Conservation (phyloP, 371 early-diverging fungal genomes). For the Chytridium lagenaria region DNA sequence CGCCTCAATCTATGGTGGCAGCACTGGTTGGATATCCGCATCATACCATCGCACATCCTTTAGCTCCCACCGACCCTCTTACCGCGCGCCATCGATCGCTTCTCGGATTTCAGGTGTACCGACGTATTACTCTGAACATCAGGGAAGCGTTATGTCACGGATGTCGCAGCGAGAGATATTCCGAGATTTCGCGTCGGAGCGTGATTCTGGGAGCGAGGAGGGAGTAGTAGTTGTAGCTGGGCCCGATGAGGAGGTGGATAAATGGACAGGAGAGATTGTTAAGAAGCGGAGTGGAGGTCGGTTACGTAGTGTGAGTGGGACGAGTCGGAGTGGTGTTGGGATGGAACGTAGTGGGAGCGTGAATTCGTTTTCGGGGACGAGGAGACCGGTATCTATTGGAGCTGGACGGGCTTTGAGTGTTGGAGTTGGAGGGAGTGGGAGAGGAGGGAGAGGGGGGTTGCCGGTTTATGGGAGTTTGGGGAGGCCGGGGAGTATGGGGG, state of each 20-base stretch:
- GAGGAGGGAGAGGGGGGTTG: too few relatives aligned
- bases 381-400: too few relatives aligned
- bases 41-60: background rate
- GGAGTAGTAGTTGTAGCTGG: background rate
- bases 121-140: background rate
- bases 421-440: too few relatives aligned
- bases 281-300: background rate
- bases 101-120: background rate
- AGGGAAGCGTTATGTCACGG: background rate
- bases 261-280: background rate
- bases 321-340: background rate
- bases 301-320: background rate
- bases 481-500: too few relatives aligned
- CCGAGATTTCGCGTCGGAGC: background rate
- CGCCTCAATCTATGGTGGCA: too few relatives aligned
- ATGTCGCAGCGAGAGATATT: background rate
- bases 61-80: background rate
- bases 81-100: background rate
- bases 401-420: too few relatives aligned
- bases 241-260: background rate
- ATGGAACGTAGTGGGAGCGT: background rate
- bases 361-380: background rate
- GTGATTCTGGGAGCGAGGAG: background rate
- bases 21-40: background rate
- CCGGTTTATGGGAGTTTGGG: too few relatives aligned